phyloP scores from a whole-genome alignment of 2,329 filamentous ascomycete species.

The Fusarium citri region DNA sequence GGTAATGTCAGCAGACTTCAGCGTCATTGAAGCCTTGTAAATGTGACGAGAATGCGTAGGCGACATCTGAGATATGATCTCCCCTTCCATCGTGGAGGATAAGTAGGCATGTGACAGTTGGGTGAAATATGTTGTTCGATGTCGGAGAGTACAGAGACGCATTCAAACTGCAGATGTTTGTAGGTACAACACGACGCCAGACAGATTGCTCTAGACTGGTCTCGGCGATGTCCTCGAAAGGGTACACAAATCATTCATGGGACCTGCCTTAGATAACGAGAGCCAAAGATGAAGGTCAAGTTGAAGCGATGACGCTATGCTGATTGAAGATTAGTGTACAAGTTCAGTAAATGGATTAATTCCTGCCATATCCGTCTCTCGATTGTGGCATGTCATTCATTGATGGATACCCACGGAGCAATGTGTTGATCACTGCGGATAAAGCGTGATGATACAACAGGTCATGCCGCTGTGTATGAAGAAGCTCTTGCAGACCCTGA shows the following conservation, averaged over 20 bases:
- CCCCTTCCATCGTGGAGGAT: background rate
- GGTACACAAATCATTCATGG: background rate
- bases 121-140: background rate
- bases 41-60: slow-evolving; percentile 4
- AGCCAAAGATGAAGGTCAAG: background rate
- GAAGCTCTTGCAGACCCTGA: background rate
- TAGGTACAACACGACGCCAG: background rate
- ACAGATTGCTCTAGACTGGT: background rate
- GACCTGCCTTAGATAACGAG: background rate
- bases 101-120: background rate
- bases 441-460: background rate
- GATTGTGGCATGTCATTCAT: background rate
- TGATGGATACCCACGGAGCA: background rate
- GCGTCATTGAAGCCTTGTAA: background rate
- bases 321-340: background rate
- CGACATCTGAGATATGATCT: background rate
- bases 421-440: background rate
- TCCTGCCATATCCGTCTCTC: background rate
- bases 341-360: background rate
- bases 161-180: background rate
- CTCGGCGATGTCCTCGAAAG: background rate
- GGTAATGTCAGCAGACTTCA: background rate
- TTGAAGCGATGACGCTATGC: background rate
- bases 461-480: background rate
- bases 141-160: background rate